These are phyloP conservation scores for Parastagonospora nodorum DNA, from an alignment of 2,329 filamentous ascomycete genomes.

Conservation along the genomic window DNA sequence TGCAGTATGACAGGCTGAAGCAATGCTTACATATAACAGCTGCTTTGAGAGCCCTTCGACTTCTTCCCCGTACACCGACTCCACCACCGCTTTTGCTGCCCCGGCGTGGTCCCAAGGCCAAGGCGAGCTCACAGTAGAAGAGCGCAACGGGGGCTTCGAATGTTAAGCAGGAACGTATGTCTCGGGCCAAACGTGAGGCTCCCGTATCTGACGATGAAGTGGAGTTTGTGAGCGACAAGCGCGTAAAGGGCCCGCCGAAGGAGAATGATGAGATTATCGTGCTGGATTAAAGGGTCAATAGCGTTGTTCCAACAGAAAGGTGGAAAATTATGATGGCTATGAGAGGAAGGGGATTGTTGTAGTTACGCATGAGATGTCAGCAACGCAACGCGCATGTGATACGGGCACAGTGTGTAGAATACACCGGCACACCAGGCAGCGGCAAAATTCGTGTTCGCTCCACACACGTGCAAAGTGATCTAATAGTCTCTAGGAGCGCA, in stretches of 20 bases:
- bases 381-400: too few species aligned
- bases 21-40: background rate
- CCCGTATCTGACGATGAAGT: constrained; percentile 1
- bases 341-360: too few species aligned
- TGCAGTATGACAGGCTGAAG: background rate
- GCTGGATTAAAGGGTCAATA: constrained; percentile 5
- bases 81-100: constrained; percentile 16
- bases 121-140: background rate
- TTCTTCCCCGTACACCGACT: constrained; percentile 23
- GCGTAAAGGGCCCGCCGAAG: constrained; percentile 4
- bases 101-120: background rate
- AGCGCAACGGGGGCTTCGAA: background rate
- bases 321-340: too few species aligned
- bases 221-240: constrained; percentile 9
- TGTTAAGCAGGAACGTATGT: constrained; percentile 2
- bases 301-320: background rate
- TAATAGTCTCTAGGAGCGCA: too few species aligned
- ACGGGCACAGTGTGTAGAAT: background rate
- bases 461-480: too few species aligned
- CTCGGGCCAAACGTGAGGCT: too few species aligned
- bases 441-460: too few species aligned
- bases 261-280: constrained; percentile 10
- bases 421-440: background rate
- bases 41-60: constrained; percentile 29
- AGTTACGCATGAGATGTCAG: too few species aligned